These are phyloP conservation scores for Eutypella sp. DNA, from an alignment of 2,329 filamentous ascomycete species.

Conservation along the genomic window DNA sequence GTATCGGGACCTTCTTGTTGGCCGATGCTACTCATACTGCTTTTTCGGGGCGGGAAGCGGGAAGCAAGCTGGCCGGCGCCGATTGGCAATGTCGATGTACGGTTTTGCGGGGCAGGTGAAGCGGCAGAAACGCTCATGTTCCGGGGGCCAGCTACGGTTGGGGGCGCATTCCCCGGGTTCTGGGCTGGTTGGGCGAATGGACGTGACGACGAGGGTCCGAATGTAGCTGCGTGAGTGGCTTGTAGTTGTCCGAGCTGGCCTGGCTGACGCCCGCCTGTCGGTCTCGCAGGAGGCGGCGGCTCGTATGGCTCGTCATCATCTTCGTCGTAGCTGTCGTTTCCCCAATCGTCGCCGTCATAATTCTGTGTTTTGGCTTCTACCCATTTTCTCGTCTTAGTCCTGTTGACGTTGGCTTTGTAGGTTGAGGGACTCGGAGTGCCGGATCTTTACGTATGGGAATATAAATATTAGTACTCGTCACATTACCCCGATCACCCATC, in stretches of 20 bases:
- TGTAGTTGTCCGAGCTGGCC: slow-evolving; percentile 24
- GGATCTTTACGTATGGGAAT: slow-evolving; percentile 10
- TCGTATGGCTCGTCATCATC: slow-evolving; percentile 50
- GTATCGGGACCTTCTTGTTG: slow-evolving; percentile 34
- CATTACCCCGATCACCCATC: too few relatives aligned
- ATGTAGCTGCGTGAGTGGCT: slow-evolving; percentile 14
- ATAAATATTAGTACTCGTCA: too few relatives aligned
- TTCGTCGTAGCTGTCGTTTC: slow-evolving; percentile 61
- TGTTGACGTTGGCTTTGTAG: slow-evolving; percentile 83
- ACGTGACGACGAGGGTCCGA: slow-evolving; percentile 19
- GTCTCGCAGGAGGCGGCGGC: slow-evolving; percentile 35
- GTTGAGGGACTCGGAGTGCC: slow-evolving; percentile 19
- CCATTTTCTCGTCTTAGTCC: slow-evolving; percentile 92
- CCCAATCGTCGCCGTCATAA: slow-evolving; percentile 95
- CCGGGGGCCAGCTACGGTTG: slow-evolving; percentile 16
- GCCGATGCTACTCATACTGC: slow-evolving; percentile 57
- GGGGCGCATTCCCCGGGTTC: slow-evolving; percentile 8
- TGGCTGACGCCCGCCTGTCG: slow-evolving; percentile 38
- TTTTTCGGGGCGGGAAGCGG: slow-evolving; percentile 56
- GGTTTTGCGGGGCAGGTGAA: slow-evolving; percentile 14
- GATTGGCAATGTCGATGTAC: slow-evolving; percentile 3
- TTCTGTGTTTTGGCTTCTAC: slow-evolving; percentile 79
- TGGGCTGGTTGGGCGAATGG: slow-evolving; percentile 21
- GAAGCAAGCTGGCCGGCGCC: slow-evolving; percentile 26
- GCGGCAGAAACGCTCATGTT: slow-evolving; percentile 23